A percentile compares a stretch with the other conserved stretches of the same genome.
Evolutionary conservation across 768 basidiomycete genomes (phyloP).

Genomic region (Pleurotus djamor): DNA sequence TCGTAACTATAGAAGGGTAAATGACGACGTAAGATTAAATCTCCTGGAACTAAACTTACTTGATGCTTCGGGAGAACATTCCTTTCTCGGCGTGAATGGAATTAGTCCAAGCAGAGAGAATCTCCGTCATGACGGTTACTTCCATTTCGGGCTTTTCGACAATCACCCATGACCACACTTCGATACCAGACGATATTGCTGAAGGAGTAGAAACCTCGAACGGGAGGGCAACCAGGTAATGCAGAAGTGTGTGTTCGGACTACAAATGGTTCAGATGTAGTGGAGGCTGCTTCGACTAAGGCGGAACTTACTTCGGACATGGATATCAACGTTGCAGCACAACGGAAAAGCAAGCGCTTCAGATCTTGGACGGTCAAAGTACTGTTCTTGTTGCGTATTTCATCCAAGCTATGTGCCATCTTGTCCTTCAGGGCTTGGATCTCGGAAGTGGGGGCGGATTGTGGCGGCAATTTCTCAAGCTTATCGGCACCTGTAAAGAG

Average conservation of each 20-base stretch:
- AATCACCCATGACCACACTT: slow-evolving; percentile 96
- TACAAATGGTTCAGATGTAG: slow-evolving; percentile 22
- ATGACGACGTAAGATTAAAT: neutral
- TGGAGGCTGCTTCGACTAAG: neutral
- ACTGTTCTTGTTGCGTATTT: slow-evolving; percentile 71
- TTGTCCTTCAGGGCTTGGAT: slow-evolving; percentile 65
- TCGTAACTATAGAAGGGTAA: slow-evolving; percentile 54
- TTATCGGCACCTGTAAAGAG: slow-evolving; percentile 46
- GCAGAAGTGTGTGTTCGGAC: slow-evolving; percentile 85
- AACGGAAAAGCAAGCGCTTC: slow-evolving; percentile 82
- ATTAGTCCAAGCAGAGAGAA: slow-evolving; percentile 84
- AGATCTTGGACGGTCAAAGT: slow-evolving; percentile 80
- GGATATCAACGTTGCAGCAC: slow-evolving; percentile 78
- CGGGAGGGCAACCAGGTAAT: slow-evolving; percentile 84
- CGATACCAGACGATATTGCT: slow-evolving; percentile 83
- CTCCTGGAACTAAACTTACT: slow-evolving; percentile 50
- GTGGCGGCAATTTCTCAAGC: slow-evolving; percentile 61
- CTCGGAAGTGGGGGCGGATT: slow-evolving; percentile 56
- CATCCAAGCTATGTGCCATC: slow-evolving; percentile 62
- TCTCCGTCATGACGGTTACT: slow-evolving; percentile 80
- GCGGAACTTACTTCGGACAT: slow-evolving; percentile 46
- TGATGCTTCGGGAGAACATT: slow-evolving; percentile 76
- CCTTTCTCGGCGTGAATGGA: slow-evolving; percentile 79
- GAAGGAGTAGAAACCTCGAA: slow-evolving; percentile 88
- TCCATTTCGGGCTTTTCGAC: slow-evolving; percentile 82